phyloP scores from a whole-genome alignment of 129 eudicot genomes.

The Flaveria ramosissima region DNA sequence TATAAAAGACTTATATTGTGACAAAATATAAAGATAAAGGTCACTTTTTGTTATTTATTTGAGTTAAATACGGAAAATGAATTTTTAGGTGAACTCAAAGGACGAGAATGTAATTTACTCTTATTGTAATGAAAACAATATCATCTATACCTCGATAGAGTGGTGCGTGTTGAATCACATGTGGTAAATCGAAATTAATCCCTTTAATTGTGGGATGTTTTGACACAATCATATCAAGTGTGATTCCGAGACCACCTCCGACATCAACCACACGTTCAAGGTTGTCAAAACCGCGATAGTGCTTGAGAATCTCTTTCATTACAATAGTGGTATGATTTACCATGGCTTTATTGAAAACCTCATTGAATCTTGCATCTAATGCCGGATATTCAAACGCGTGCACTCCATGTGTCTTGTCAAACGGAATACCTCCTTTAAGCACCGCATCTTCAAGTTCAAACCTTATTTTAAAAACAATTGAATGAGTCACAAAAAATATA shows the following conservation, averaged over 20 bases:
- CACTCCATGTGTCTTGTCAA: conserved; percentile 34
- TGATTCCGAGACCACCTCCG: conserved; percentile 49
- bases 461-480: conserved; percentile 16
- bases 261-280: conserved; percentile 40
- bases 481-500: background rate
- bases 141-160: conserved; percentile 32
- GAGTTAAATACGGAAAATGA: too few relatives aligned
- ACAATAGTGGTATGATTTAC: conserved; percentile 29
- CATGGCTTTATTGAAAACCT: conserved; percentile 46
- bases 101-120: too few relatives aligned
- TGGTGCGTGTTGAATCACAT: conserved; percentile 42
- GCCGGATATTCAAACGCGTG: conserved; percentile 28
- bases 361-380: conserved; percentile 34
- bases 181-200: conserved; percentile 48
- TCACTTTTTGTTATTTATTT: too few relatives aligned
- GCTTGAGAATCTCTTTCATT: conserved; percentile 31
- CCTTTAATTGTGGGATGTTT: conserved; percentile 41
- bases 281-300: conserved; percentile 39
- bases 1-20: too few relatives aligned
- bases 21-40: too few relatives aligned
- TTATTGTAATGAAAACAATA: background rate
- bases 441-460: conserved; percentile 35
- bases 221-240: conserved; percentile 28
- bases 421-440: conserved; percentile 31
- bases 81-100: too few relatives aligned